These are phyloP conservation scores for Perkinsus olseni DNA, from an alignment of 169 alveolate genomes.

Conservation along the genomic window DNA sequence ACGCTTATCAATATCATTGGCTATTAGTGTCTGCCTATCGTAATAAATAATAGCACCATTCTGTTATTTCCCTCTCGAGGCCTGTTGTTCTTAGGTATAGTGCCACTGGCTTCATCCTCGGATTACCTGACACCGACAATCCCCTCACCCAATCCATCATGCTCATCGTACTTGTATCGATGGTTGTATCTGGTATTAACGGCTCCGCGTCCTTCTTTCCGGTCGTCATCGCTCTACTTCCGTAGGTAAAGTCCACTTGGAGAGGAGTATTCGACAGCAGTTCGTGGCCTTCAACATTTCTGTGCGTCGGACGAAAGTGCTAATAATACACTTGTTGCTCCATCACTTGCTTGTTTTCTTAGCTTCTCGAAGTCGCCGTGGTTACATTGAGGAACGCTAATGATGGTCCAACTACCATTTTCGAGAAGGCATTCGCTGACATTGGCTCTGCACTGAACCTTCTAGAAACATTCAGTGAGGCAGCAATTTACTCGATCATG, in stretches of 20 bases:
- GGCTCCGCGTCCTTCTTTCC: not conserved
- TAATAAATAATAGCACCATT: not conserved
- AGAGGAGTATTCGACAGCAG: not conserved
- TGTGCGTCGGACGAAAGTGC: too few relatives aligned
- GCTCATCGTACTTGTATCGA: not conserved
- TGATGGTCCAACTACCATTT: not conserved
- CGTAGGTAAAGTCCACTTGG: not conserved
- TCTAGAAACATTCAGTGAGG: not conserved
- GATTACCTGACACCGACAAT: not conserved
- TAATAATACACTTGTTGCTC: too few relatives aligned
- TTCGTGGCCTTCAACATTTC: not conserved
- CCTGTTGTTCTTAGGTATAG: not conserved
- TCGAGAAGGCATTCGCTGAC: not conserved
- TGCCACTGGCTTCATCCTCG: not conserved
- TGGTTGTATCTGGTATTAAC: not conserved
- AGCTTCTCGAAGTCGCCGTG: not conserved
- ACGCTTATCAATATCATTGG: not conserved
- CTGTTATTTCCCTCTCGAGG: not conserved
- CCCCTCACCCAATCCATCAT: not conserved
- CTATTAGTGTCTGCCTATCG: not conserved
- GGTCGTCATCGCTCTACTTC: too few relatives aligned
- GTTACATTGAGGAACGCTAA: not conserved
- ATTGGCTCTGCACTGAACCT: not conserved
- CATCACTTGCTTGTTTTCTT: too few relatives aligned
- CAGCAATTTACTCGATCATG: not conserved